Conservation (phyloP, 1,284 basidiomycete species). For the Leccinum subrobustum region DNA sequence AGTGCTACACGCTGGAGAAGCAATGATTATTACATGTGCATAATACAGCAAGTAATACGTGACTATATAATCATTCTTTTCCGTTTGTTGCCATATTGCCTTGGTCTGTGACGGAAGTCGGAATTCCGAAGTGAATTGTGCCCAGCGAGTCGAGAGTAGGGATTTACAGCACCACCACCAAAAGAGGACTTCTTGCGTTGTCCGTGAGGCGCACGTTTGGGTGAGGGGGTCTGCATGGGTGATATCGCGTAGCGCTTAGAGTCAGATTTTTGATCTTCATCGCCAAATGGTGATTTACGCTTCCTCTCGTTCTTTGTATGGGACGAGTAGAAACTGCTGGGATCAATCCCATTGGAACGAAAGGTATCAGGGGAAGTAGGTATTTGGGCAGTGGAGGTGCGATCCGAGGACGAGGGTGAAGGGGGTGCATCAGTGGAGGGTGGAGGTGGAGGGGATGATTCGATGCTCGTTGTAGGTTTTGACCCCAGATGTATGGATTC, state of each 20-base stretch:
- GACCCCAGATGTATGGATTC: conserved; percentile 24
- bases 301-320: conserved; percentile 35
- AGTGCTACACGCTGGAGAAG: not conserved
- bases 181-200: conserved; percentile 34
- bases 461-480: conserved; percentile 27
- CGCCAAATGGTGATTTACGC: conserved; percentile 40
- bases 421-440: conserved; percentile 29
- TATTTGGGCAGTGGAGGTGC: conserved; percentile 20
- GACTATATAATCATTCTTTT: conserved; percentile 31
- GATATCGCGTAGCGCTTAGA: conserved; percentile 29
- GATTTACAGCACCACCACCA: conserved; percentile 35
- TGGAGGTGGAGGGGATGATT: conserved; percentile 27
- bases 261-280: conserved; percentile 25
- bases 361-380: conserved; percentile 27
- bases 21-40: conserved; percentile 7
- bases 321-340: conserved; percentile 48
- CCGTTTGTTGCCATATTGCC: conserved; percentile 33
- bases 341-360: conserved; percentile 35
- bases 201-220: conserved; percentile 22
- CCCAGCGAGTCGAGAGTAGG: conserved; percentile 35
- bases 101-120: conserved; percentile 22
- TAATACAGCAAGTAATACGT: conserved; percentile 13
- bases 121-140: conserved; percentile 36
- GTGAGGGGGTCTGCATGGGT: conserved; percentile 25
- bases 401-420: conserved; percentile 23